phyloP scores from a whole-genome alignment of 1,284 basidiomycete species.

The Agroathelia rolfsii region DNA sequence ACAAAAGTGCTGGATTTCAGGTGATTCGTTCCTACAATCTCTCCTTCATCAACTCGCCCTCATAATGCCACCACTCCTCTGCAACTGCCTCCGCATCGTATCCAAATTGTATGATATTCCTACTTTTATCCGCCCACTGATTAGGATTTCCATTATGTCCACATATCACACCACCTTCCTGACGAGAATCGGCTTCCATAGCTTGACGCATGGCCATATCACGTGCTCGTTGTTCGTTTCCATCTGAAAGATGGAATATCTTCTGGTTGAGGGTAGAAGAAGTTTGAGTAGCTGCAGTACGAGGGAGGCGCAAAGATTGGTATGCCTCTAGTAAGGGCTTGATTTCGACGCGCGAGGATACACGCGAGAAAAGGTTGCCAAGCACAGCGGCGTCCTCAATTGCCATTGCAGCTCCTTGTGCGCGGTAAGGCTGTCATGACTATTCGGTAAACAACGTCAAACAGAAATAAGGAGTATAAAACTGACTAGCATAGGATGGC shows the following conservation, averaged over 20 bases:
- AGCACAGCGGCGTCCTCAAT: conserved; percentile 48
- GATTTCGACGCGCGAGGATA: conserved; percentile 29
- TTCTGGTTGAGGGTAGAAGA: conserved; percentile 31
- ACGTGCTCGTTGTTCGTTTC: conserved; percentile 28
- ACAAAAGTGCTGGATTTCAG: no score
- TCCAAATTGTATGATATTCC: conserved; percentile 32
- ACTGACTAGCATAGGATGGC: conserved; percentile 36
- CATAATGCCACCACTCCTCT: conserved; percentile 36
- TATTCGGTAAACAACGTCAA: neutral
- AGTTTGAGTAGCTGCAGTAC: conserved; percentile 26
- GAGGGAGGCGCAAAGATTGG: conserved; percentile 37
- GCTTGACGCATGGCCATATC: conserved; percentile 27
- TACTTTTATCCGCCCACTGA: conserved; percentile 40
- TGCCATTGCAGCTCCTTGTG: conserved; percentile 23
- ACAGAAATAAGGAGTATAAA: neutral
- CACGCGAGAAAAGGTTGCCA: conserved; percentile 35
- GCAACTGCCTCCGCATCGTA: conserved; percentile 42
- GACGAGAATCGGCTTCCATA: conserved; percentile 15
- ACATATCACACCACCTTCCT: no score
- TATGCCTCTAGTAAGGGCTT: conserved; percentile 35
- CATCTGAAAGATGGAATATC: conserved; percentile 28
- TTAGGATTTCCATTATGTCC: conserved; percentile 40
- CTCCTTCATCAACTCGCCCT: no score
- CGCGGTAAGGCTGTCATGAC: conserved; percentile 17
- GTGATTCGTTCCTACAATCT: no score